These are phyloP conservation scores for Barnettozyma pratensis DNA, from an alignment of 805 yeast species.

Conservation along the genomic window DNA sequence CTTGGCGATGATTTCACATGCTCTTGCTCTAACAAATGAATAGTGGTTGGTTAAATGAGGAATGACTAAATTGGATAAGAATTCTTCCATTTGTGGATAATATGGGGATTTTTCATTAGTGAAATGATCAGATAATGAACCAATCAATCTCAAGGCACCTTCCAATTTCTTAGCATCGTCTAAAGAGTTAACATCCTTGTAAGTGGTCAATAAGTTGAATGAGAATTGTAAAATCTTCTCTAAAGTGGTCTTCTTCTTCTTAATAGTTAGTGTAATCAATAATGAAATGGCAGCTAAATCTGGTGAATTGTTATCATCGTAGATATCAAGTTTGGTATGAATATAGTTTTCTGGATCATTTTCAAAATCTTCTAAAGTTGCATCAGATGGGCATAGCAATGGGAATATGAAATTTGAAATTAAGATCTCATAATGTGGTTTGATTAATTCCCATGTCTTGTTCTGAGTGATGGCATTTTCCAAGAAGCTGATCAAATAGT, in stretches of 20 bases:
- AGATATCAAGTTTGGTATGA: constrained; percentile 60
- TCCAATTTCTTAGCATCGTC: constrained; percentile 65
- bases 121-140: constrained; percentile 61
- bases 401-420: constrained; percentile 74
- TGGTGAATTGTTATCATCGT: constrained; percentile 60
- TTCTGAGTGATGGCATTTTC: constrained; percentile 56
- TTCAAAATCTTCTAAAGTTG: constrained; percentile 68
- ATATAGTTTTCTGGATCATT: constrained; percentile 87
- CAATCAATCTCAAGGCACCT: constrained; percentile 74
- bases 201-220: constrained; percentile 38
- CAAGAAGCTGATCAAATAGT: constrained; percentile 57
- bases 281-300: constrained; percentile 77
- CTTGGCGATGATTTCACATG: constrained; percentile 60
- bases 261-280: constrained; percentile 64
- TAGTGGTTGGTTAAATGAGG: constrained; percentile 63
- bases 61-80: constrained; percentile 57
- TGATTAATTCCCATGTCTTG: constrained; percentile 60
- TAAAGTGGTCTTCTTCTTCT: constrained; percentile 56
- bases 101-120: constrained; percentile 52
- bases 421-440: constrained; percentile 59
- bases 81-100: constrained; percentile 58
- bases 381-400: constrained; percentile 62
- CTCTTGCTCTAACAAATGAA: constrained; percentile 71
- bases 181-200: constrained; percentile 29
- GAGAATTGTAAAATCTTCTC: constrained; percentile 59